phyloP scores from a whole-genome alignment of 768 basidiomycete species.

The Neoboletus magnificus region DNA sequence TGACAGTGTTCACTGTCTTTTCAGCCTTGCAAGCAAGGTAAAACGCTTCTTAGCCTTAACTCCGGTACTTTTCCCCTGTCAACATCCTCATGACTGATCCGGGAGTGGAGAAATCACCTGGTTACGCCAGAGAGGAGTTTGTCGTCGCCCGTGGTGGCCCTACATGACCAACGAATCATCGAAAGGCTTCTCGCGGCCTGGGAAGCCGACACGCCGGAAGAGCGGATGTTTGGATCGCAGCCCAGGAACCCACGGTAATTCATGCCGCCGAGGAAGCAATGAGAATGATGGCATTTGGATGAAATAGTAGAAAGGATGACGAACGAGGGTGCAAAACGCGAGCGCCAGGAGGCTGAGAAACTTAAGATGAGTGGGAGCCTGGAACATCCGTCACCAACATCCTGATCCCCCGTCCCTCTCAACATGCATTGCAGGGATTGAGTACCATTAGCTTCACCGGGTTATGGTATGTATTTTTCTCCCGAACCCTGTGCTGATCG shows the following conservation, averaged over 20 bases:
- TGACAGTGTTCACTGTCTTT: no score
- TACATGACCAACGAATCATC: no score
- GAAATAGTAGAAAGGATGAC: no score
- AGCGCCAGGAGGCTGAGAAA: neutral
- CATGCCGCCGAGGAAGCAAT: neutral
- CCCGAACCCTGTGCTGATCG: neutral
- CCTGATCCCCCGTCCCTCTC: neutral
- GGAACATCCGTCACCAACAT: neutral
- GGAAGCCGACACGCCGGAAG: neutral
- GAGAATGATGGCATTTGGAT: no score
- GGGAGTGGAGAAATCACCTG: neutral
- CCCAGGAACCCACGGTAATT: neutral
- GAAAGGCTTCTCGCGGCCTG: no score
- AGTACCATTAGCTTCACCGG: neutral
- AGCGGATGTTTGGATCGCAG: neutral
- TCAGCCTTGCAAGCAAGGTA: no score
- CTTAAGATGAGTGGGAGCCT: neutral
- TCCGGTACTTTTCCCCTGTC: neutral
- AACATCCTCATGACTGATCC: neutral
- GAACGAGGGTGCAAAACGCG: neutral
- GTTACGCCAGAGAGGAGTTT: neutral
- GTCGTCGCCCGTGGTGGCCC: neutral
- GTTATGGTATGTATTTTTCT: no score
- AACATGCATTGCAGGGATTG: neutral
- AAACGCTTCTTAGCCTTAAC: no score